These are phyloP conservation scores for Zymoseptoria ardabiliae DNA, from an alignment of 2,329 filamentous ascomycete species.

Conservation along the genomic window DNA sequence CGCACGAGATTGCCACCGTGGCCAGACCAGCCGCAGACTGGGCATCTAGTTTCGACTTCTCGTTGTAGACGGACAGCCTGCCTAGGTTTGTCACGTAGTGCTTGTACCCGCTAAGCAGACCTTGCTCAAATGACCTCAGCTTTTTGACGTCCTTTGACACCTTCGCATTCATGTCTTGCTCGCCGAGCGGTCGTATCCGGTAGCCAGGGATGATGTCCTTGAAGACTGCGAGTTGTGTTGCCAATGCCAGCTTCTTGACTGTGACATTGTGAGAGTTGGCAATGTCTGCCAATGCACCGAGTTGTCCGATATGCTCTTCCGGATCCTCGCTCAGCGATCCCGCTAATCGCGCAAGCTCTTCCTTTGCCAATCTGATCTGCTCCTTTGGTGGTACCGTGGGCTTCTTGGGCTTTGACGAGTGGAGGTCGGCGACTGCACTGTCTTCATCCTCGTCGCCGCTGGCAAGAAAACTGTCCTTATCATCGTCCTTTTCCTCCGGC, in stretches of 20 bases:
- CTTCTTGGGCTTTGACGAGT: constrained; percentile 41
- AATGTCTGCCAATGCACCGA: constrained; percentile 71
- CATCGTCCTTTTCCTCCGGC: constrained; percentile 40
- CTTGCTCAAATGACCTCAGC: constrained; percentile 77
- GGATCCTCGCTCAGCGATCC: constrained; percentile 80
- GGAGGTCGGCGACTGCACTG: constrained; percentile 40
- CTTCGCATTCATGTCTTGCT: constrained; percentile 68
- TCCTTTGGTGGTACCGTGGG: constrained; percentile 66
- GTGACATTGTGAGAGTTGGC: constrained; percentile 61
- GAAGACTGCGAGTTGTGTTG: constrained; percentile 82
- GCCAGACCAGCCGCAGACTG: constrained; percentile 41
- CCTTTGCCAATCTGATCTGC: constrained; percentile 80
- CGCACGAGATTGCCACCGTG: constrained; percentile 75
- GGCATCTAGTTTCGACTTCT: constrained; percentile 37
- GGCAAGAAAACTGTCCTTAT: constrained; percentile 58
- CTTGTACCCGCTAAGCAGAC: constrained; percentile 78
- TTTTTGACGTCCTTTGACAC: constrained; percentile 86
- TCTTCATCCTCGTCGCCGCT: constrained; percentile 48
- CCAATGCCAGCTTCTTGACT: constrained; percentile 78
- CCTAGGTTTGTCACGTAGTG: constrained; percentile 71
- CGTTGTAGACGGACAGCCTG: constrained; percentile 52
- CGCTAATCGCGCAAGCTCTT: constrained; percentile 81
- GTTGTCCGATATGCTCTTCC: constrained; percentile 75
- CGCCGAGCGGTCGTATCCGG: constrained; percentile 73
- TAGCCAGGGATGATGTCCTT: constrained; percentile 97